Evolutionary conservation across 192 early-diverging fungal species (phyloP), one percentile per base, ranked within the genome.

Genomic region (Backusella sp.): DNA sequence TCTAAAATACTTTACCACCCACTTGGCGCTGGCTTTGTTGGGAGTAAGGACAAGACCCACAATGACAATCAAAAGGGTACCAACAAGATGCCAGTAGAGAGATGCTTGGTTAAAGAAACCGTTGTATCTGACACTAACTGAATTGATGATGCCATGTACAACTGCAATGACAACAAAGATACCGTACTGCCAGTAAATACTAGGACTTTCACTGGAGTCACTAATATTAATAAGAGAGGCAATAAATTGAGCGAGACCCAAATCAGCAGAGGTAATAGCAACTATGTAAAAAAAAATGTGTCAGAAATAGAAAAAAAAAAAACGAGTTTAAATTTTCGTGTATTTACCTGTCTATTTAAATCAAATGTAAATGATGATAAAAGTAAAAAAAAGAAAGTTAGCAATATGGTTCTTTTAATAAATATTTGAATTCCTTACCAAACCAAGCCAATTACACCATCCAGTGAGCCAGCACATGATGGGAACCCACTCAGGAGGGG

Each of bases 391-490:
- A 12, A 21, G 46, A 26, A 28, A 6, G 49, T 62, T 62, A 28
- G 12, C 26, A 44, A 44, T 4, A 28, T 5, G 9, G 9, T 62
- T 26, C 12, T 62, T 28, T 4, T 12, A 62, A 3, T 28, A 62
- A 21, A 28, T 28, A 2, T 14, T 62, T 62, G 26, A 2, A 62
- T 62, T 62, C 32, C 71, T 53, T 53, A 53, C 71, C 53, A 77
- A 73, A 14, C 85, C 85, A 39, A 86, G 67, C 85, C 85, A 86
- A 42, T 86, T 86, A 62, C 80, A 84, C 52, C 82, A 88, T 46
- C 86, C 86, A 32, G 86, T 86, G 28, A 88, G 44, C 83, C 84
- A 88, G 26, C 82, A 86, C n/a, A 82, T 75, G n/a, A 88, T 70
- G 19, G 86, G 86, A 9, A 82, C 85, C 80, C 80, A 85, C 30